phyloP scores from a whole-genome alignment of 345 rosid species.

The Acer saccharum region DNA sequence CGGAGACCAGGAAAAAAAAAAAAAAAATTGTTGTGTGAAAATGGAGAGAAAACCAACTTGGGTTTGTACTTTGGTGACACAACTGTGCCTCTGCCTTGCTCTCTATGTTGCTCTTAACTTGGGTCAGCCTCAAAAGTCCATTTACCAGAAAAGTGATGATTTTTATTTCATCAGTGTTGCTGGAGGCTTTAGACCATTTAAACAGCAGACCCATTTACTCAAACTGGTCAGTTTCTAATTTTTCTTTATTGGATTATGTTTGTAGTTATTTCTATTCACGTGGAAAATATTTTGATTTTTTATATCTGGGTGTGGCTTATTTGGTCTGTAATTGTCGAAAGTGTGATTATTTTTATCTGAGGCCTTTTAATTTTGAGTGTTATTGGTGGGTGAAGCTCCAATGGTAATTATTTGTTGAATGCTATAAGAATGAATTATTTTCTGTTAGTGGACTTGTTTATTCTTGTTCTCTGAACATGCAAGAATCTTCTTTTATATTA shows the following conservation, averaged over 20 bases:
- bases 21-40: background rate
- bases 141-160: constrained; percentile 30
- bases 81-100: constrained; percentile 55
- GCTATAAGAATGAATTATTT: background rate
- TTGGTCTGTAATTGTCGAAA: background rate
- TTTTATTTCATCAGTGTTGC: constrained; percentile 64
- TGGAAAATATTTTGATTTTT: background rate
- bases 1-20: background rate
- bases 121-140: constrained; percentile 46
- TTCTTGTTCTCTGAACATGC: background rate
- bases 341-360: background rate
- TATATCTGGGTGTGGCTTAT: background rate
- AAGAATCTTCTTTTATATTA: too few species aligned
- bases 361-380: background rate
- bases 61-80: constrained; percentile 58
- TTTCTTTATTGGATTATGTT: background rate
- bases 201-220: constrained; percentile 58
- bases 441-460: background rate
- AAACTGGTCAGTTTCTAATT: constrained; percentile 49
- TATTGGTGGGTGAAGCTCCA: background rate
- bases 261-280: background rate
- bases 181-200: constrained; percentile 54
- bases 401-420: background rate
- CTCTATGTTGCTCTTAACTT: constrained; percentile 64
- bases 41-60: constrained; percentile 62